A percentile compares a stretch with the other conserved stretches of the same genome.
Evolutionary conservation across 2,329 filamentous ascomycete genomes (phyloP).

Genomic region (Botrytis fabae): DNA sequence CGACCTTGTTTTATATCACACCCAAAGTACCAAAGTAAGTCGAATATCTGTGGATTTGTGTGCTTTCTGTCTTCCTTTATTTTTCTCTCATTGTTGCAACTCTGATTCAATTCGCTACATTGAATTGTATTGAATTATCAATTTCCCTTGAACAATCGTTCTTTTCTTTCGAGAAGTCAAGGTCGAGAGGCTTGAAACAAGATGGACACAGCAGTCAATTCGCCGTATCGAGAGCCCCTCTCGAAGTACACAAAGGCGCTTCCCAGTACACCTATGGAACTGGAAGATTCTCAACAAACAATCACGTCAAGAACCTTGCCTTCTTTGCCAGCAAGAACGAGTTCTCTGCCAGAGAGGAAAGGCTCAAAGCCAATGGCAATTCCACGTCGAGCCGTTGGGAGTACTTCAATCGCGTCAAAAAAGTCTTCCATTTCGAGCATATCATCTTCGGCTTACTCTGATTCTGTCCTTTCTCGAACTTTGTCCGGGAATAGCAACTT

Average conservation of each 20-base stretch:
- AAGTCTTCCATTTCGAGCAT: constrained; percentile 31
- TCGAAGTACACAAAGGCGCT: constrained; percentile 37
- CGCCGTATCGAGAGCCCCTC: constrained; percentile 26
- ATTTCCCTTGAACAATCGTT: background rate
- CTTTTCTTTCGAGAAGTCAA: background rate
- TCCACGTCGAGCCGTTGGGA: constrained; percentile 36
- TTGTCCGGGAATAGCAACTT: constrained; percentile 33
- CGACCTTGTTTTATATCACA: constrained; percentile 20
- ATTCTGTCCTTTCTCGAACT: constrained; percentile 27
- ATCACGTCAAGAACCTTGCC: constrained; percentile 27
- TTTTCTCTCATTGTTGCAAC: background rate
- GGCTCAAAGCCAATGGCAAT: constrained; percentile 29
- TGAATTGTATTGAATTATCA: background rate
- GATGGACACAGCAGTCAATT: constrained; percentile 13
- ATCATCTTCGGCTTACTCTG: constrained; percentile 36
- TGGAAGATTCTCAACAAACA: constrained; percentile 10
- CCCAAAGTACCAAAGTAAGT: background rate
- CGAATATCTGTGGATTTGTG: background rate
- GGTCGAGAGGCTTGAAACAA: background rate
- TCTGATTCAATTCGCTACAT: background rate
- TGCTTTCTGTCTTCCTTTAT: constrained; percentile 3
- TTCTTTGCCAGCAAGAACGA: constrained; percentile 20
- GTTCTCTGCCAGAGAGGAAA: constrained; percentile 26
- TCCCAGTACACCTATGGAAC: constrained; percentile 28
- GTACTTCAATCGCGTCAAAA: constrained; percentile 23